A percentile compares a stretch with the other conserved stretches of the same genome.
Conservation (phyloP, 2,329 filamentous ascomycete species). For the Colletotrichum zoysiae region DNA sequence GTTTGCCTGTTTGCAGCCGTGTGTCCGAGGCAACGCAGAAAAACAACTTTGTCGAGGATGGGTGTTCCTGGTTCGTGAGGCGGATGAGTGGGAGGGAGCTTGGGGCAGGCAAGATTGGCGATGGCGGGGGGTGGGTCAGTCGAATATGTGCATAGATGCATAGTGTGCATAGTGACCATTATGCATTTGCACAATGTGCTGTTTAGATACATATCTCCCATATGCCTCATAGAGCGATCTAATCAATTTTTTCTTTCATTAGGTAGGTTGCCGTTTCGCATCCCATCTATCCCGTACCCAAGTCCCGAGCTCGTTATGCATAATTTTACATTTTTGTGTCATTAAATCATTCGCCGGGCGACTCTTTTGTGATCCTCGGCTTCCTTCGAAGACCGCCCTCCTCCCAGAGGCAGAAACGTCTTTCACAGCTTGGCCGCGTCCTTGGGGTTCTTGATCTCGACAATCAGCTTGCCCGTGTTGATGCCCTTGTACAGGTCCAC, state of each 20-base stretch:
- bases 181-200: not conserved
- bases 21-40: slow-evolving; percentile 13
- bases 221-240: not conserved
- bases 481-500: slow-evolving; percentile 74
- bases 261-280: not conserved
- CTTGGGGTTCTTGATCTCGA: slow-evolving; percentile 60
- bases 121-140: not conserved
- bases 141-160: not conserved
- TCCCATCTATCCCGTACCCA: not conserved
- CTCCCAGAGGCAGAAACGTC: no score
- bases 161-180: not conserved
- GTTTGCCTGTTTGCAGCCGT: not conserved
- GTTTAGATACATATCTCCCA: not conserved
- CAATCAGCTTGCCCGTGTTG: slow-evolving; percentile 77
- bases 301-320: slow-evolving; percentile 26
- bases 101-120: slow-evolving; percentile 7
- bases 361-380: not conserved
- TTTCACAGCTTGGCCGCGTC: slow-evolving; percentile 38
- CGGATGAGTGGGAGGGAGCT: not conserved
- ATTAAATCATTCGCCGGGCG: slow-evolving; percentile 27
- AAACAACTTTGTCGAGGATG: not conserved
- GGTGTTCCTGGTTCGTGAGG: slow-evolving; percentile 1
- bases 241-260: not conserved
- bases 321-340: slow-evolving; percentile 31
- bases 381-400: rapidly evolving